Conservation (phyloP, 2,329 filamentous ascomycete species). For the Zalaria sp. region DNA sequence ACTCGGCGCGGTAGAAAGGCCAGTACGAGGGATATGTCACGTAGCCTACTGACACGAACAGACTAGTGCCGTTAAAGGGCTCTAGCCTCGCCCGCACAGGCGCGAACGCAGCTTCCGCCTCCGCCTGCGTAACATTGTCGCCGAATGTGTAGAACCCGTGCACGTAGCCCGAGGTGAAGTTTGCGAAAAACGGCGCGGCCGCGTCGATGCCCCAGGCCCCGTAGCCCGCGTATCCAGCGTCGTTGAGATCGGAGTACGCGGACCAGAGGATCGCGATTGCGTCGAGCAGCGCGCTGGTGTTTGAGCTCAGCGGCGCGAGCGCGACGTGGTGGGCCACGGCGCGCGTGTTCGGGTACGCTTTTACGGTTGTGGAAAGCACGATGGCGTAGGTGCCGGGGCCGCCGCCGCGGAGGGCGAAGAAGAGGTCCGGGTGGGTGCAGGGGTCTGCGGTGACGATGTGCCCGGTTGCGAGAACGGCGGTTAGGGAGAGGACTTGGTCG, state of each 20-base stretch:
- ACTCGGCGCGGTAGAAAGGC: too few species aligned
- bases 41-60: too few species aligned
- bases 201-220: conserved; percentile 39
- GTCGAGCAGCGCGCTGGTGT: conserved; percentile 20
- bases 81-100: too few species aligned
- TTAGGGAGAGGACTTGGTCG: conserved; percentile 40
- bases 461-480: conserved; percentile 35
- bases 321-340: conserved; percentile 4
- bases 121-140: too few species aligned
- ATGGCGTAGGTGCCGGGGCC: conserved; percentile 46
- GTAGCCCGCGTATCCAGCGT: conserved; percentile 35
- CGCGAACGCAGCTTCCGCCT: too few species aligned
- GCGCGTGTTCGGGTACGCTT: conserved; percentile 29
- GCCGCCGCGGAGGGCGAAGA: conserved; percentile 49
- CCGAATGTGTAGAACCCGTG: too few species aligned
- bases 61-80: too few species aligned
- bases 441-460: conserved; percentile 33
- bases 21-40: too few species aligned
- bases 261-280: conserved; percentile 35
- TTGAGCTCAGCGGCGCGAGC: conserved; percentile 31
- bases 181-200: too few species aligned
- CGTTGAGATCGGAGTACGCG: conserved; percentile 33
- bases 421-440: conserved; percentile 39
- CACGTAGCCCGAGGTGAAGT: too few species aligned
- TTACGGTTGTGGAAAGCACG: conserved; percentile 41